A percentile compares a stretch with the other conserved stretches of the same genome.
phyloP scores from a whole-genome alignment of 2,329 filamentous ascomycete species.

The Tolypocladium tropicale region DNA sequence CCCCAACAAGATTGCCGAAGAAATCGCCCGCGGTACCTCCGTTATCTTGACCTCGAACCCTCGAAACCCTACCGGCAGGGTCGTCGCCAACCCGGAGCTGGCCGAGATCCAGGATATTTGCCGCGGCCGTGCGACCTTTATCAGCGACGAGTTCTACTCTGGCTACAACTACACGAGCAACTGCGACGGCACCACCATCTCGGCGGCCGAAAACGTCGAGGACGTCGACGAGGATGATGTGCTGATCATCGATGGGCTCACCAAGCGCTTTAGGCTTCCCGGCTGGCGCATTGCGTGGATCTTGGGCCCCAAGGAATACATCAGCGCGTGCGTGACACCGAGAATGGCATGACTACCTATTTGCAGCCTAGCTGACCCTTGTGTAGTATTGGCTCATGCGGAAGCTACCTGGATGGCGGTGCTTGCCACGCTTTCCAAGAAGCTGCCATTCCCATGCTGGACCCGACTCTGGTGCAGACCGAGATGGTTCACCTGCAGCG shows the following conservation, averaged over 20 bases:
- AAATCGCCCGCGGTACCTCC: constrained; percentile 74
- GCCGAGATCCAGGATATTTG: constrained; percentile 89
- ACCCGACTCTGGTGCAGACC: constrained; percentile 64
- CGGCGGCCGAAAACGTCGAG: constrained; percentile 77
- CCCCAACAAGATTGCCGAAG: constrained; percentile 83
- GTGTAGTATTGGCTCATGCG: constrained; percentile 68
- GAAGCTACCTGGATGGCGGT: constrained; percentile 88
- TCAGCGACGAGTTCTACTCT: constrained; percentile 94
- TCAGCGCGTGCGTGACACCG: constrained; percentile 55
- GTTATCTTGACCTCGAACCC: constrained; percentile 95
- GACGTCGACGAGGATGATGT: constrained; percentile 88
- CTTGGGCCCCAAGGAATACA: constrained; percentile 89
- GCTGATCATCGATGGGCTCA: constrained; percentile 88
- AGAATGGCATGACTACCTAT: not conserved
- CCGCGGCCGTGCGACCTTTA: constrained; percentile 78
- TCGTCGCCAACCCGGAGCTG: constrained; percentile 75
- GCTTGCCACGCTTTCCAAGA: constrained; percentile 95
- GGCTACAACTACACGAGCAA: constrained; percentile 92
- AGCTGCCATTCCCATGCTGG: constrained; percentile 86
- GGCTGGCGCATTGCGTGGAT: constrained; percentile 98
- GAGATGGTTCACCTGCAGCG: constrained; percentile 86
- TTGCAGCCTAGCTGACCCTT: constrained; percentile 1
- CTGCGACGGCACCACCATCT: constrained; percentile 85
- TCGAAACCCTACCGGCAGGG: constrained; percentile 84
- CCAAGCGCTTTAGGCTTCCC: constrained; percentile 91